Evolutionary conservation across 108 stramenopile species (phyloP).

Genomic region (Cylindrotheca closterium): DNA sequence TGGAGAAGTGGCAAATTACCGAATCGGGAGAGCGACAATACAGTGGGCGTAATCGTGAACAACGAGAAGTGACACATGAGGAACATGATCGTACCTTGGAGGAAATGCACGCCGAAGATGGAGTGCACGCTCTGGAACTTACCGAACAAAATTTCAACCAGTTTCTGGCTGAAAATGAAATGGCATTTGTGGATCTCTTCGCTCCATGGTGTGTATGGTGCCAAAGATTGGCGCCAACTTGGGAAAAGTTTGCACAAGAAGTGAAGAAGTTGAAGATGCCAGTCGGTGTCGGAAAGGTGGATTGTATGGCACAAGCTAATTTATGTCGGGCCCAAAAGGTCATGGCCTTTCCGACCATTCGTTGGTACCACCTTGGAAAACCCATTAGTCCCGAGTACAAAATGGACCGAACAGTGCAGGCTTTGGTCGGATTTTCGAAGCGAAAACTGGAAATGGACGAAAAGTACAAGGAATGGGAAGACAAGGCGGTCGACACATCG

Average conservation of each 20-base stretch:
- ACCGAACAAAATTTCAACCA: conserved; percentile 56
- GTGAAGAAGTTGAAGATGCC: conserved; percentile 66
- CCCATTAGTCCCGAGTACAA: conserved; percentile 87
- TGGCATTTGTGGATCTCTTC: conserved; percentile 89
- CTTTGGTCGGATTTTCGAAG: conserved; percentile 67
- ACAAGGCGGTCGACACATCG: conserved; percentile 31
- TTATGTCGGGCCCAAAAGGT: conserved; percentile 85
- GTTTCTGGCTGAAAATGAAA: conserved; percentile 65
- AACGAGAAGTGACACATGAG: conserved; percentile 84
- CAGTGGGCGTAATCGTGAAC: conserved; percentile 91
- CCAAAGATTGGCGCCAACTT: conserved; percentile 91
- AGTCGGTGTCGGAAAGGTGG: conserved; percentile 83
- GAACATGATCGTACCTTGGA: conserved; percentile 84
- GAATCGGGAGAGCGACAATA: conserved; percentile 79
- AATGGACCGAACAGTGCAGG: conserved; percentile 87
- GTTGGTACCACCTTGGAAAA: conserved; percentile 82
- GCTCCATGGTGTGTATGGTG: conserved; percentile 99
- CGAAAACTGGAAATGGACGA: conserved; percentile 83
- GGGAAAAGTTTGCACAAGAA: conserved; percentile 88
- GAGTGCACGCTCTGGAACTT: conserved; percentile 66
- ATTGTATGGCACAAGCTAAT: conserved; percentile 91
- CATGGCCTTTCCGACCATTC: conserved; percentile 95
- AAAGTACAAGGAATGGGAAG: conserved; percentile 86
- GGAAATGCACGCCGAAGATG: conserved; percentile 73
- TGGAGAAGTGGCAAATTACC: conserved; percentile 98